A percentile compares a stretch with the other conserved stretches of the same genome.
Evolutionary conservation across 306 rosid species (phyloP).

Genomic region (Rubus idaeus): DNA sequence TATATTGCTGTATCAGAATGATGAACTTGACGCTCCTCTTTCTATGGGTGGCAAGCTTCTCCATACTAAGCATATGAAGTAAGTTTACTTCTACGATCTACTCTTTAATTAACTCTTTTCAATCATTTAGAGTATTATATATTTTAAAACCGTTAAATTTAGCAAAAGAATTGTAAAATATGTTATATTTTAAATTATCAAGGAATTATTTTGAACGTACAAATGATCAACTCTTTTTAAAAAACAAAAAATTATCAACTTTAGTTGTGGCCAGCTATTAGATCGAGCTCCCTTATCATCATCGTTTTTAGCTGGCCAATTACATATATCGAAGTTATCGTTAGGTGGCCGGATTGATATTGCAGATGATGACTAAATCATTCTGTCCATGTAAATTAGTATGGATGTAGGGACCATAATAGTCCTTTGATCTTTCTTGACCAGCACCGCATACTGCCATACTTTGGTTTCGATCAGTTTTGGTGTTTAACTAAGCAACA

Average conservation of each 20-base stretch:
- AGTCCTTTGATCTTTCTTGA: not conserved
- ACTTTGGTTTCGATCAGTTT: not conserved
- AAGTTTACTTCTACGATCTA: constrained; percentile 13
- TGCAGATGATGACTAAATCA: not conserved
- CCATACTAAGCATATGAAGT: constrained; percentile 66
- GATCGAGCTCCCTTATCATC: not conserved
- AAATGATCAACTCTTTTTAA: too few relatives aligned
- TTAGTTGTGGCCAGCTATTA: not conserved
- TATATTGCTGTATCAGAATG: constrained; percentile 51
- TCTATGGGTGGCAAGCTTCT: constrained; percentile 63
- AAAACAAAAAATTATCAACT: not conserved
- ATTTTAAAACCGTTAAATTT: not conserved
- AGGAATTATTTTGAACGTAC: too few relatives aligned
- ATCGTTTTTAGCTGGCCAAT: not conserved
- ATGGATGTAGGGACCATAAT: constrained; percentile 9
- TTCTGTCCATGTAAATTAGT: constrained; percentile 10
- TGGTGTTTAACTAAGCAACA: not conserved
- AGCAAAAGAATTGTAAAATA: not conserved
- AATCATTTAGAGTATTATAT: not conserved
- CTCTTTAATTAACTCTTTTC: not conserved
- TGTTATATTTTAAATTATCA: not conserved
- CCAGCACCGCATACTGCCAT: not conserved
- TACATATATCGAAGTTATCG: not conserved
- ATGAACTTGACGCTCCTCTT: constrained; percentile 64
- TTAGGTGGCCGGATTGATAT: not conserved